These are phyloP conservation scores for Amaranthus cruentus DNA, from an alignment of 148 eudicot genomes.

Conservation along the genomic window DNA sequence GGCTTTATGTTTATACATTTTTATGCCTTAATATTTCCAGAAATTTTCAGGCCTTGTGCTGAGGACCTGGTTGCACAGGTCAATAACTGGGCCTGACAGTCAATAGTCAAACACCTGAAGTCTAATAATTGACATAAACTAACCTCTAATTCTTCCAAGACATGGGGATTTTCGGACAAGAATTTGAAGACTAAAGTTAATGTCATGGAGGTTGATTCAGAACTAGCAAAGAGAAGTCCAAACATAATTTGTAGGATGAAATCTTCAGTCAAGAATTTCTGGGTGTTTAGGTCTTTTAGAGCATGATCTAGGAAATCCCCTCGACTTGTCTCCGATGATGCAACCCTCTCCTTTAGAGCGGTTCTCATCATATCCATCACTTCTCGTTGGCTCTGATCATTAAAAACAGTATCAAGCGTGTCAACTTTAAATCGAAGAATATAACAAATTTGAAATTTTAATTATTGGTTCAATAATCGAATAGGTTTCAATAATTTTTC, in stretches of 20 bases:
- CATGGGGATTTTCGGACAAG: conserved; percentile 40
- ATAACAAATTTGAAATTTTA: too few species aligned
- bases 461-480: too few species aligned
- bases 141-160: conserved; percentile 38
- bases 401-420: too few species aligned
- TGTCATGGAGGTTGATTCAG: conserved; percentile 36
- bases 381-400: conserved; percentile 23
- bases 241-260: conserved; percentile 44
- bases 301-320: conserved; percentile 41
- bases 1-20: too few species aligned
- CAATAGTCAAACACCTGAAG: too few species aligned
- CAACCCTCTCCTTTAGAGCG: conserved; percentile 21
- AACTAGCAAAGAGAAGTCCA: conserved; percentile 44
- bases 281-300: conserved; percentile 21
- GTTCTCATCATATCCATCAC: conserved; percentile 34
- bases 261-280: conserved; percentile 44
- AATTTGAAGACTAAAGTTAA: conserved; percentile 35
- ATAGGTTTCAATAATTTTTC: too few species aligned
- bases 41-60: too few species aligned
- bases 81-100: too few species aligned
- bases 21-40: too few species aligned
- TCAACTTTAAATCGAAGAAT: too few species aligned
- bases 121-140: neutral
- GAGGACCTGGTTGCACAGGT: too few species aligned
- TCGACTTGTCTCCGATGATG: conserved; percentile 18